Base-by-base conservation (phyloP, 208 protist species). In the Trypanosoma vivax region DNA sequence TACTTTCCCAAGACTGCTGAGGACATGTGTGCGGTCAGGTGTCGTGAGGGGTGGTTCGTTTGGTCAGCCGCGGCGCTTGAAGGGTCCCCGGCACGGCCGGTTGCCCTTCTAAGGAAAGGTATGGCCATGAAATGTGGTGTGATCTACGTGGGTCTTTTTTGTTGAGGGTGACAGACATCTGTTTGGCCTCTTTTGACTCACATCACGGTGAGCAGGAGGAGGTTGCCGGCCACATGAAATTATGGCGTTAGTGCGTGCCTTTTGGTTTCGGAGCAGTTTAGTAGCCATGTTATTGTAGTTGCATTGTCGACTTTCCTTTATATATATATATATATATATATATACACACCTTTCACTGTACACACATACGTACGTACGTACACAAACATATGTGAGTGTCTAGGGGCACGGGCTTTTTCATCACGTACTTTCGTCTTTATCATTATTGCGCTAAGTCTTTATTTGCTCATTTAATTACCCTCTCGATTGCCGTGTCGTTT, bases 61-160 rank as follows among this genome's bases (percentile, higher is more conserved):
- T 94, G 82, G 80, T 59, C 50, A 31, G 62, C 76, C 33, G 83
- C 73, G 14, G 70, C 79, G 49, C 73, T 89, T 50, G 75, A 83
- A 53, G 57, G 59, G 3, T 79, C 60, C 38, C 28, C 76, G 0
- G 51, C 77, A 14, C 86, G 89, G 59, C 64, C 82, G 21, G 78
- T 73, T 1, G 48, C 58, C 24, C 64, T 88, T 46, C 71, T 94
- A n/a, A 70, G 86, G 9, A 88, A 88, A 56, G 86, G 82, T 9
- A 63, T 93, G 41, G 86, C 82, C 19, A 93, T 93, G 81, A 88
- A 87, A 50, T 76, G 51, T 1, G 86, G 86, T 19, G 60, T 83
- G 7, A 46, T 93, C 7, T 93, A 93, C 34, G 29, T 58, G 7
- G 68, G 68, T 10, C 62, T 93, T n/a, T 93, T 58, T 74, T 75